phyloP scores from a whole-genome alignment of 257 asterid genomes.

The Solanum medicagineum region DNA sequence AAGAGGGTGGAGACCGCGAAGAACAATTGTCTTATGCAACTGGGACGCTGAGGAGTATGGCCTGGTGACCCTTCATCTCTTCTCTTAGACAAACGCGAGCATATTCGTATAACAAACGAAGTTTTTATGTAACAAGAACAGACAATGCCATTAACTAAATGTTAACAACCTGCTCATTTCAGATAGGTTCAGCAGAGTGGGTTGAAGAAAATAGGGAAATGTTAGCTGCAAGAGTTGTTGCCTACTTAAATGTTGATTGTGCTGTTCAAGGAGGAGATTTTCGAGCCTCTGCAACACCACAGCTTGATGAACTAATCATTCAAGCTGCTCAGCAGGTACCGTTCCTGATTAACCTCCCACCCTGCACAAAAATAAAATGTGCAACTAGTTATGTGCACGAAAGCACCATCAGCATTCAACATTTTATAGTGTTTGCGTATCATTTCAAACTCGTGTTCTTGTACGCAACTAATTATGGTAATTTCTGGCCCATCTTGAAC shows the following conservation, averaged over 20 bases:
- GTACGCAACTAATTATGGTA: background rate
- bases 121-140: background rate
- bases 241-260: conserved; percentile 69
- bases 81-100: background rate
- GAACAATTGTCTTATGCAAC: conserved; percentile 69
- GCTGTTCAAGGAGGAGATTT: conserved; percentile 68
- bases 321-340: conserved; percentile 61
- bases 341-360: background rate
- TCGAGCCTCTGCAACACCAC: conserved; percentile 67
- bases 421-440: background rate
- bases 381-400: background rate
- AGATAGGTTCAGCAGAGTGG: conserved; percentile 90
- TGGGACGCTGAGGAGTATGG: conserved; percentile 97
- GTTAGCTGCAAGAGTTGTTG: conserved; percentile 54
- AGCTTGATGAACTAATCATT: conserved; percentile 58
- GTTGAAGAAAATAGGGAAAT: conserved; percentile 85
- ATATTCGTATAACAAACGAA: background rate
- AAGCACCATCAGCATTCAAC: background rate
- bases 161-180: background rate
- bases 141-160: background rate
- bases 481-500: background rate
- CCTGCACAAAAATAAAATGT: background rate
- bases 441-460: background rate
- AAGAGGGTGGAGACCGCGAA: conserved; percentile 51
- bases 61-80: conserved; percentile 38